phyloP scores from a whole-genome alignment of 768 basidiomycete species.

The Coprinopsis cinerea region DNA sequence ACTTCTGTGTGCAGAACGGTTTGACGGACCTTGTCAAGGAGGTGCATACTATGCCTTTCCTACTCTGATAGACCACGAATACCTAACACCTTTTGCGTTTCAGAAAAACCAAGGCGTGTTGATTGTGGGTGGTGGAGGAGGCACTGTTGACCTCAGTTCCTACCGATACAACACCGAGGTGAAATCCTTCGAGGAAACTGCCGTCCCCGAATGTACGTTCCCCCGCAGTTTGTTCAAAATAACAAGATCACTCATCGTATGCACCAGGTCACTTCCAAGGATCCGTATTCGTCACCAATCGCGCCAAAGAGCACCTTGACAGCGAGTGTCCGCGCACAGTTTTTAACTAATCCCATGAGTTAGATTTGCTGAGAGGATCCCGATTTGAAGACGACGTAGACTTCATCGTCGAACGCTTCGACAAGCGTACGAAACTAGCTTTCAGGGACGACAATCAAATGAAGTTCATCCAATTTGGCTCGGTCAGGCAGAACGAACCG shows the following conservation, averaged over 20 bases:
- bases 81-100: neutral
- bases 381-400: conserved; percentile 19
- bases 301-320: conserved; percentile 28
- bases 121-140: conserved; percentile 55
- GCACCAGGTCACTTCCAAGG: conserved; percentile 37
- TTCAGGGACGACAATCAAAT: conserved; percentile 31
- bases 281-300: conserved; percentile 41
- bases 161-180: conserved; percentile 24
- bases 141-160: conserved; percentile 52
- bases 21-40: conserved; percentile 25
- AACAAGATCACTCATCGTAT: neutral
- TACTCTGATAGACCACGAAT: too few relatives aligned
- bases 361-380: conserved; percentile 3
- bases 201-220: conserved; percentile 31
- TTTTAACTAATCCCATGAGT: neutral
- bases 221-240: neutral
- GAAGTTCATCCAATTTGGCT: conserved; percentile 41
- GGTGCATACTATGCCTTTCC: neutral
- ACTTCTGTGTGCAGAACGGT: conserved; percentile 43
- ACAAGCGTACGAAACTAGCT: conserved; percentile 37
- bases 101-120: conserved; percentile 41
- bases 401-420: conserved; percentile 36
- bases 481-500: conserved; percentile 31
- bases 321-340: conserved; percentile 18
- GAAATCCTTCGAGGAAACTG: conserved; percentile 36